Base-by-base conservation (phyloP, 1,284 basidiomycete species). In the Heterobasidion annosum region DNA sequence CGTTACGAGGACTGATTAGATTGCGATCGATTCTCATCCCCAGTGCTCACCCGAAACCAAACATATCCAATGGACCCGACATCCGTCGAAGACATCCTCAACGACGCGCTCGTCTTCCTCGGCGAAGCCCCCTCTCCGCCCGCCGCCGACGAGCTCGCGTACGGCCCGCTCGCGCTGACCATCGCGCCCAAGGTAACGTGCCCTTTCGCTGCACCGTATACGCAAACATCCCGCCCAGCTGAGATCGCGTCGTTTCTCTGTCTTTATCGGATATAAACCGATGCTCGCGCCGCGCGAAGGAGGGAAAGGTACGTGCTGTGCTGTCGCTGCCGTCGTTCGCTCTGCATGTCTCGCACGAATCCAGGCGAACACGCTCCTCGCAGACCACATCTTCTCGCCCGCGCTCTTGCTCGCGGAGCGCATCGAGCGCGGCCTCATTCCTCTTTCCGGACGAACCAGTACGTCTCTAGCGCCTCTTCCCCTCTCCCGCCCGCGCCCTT, bases 361-460 rank as follows among this genome's bases (percentile, higher is more conserved):
- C 40, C 64, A 85, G 83, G 82, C 83, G 16, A 84, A 81, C 59
- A 85, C 82, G 10, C 72, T 87, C 15, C 71, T 88, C 13, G 85
- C 83, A 52, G 84, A 88, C 66, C 83, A 84, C 57, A 70, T 87
- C 1, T 88, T 86, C 63, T 87, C 82, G 46, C 84, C 83, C 10
- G 78, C 79, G 2, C 69, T 88, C 6, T 75, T 83, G 54, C 72
- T 88, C 18, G 80, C 82, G 1, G 83, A 88, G 63, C 70, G 74
- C 25, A 79, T 88, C 8, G 82, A 89, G 64, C 66, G 74, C 52
- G 73, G 74, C 1, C 61, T 79, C 5, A 65, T 88, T 9, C 62
- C 69, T 16, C 62, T 76, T 7, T 55, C 57, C 1, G 65, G 65
- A 8, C 66, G 64, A 53, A 74, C 70, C 53, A 71, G 81, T 80